Evolutionary conservation across 2,329 filamentous ascomycete genomes (phyloP).

Genomic region (Helotiales sp.): DNA sequence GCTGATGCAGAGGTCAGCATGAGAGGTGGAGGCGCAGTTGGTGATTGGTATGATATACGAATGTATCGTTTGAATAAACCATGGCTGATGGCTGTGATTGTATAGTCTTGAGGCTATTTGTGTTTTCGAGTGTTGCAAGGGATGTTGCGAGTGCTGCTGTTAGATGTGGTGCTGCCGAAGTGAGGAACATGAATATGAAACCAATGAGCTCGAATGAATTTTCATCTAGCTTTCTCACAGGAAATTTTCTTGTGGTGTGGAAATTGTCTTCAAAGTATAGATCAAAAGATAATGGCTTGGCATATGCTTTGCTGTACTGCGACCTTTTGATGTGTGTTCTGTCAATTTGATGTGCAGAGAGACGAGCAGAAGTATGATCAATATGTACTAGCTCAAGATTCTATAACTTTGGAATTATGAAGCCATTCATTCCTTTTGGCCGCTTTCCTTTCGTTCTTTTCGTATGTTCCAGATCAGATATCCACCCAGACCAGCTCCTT

Average conservation of each 20-base stretch:
- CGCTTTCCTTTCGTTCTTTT: no score
- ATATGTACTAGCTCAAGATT: no score
- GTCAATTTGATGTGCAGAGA: no score
- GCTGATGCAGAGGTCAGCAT: slow-evolving; percentile 3
- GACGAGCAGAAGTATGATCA: no score
- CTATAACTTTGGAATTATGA: no score
- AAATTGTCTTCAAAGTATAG: background rate
- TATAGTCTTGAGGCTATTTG: background rate
- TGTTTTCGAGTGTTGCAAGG: slow-evolving; percentile 3
- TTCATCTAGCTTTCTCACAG: no score
- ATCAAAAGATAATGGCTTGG: background rate
- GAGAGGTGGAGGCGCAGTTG: slow-evolving; percentile 1
- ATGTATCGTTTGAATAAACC: background rate
- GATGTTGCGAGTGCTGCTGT: slow-evolving; percentile 1
- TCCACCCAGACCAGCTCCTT: no score
- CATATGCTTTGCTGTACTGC: background rate
- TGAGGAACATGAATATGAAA: background rate
- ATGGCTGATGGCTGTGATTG: background rate
- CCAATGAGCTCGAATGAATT: background rate
- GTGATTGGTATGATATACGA: background rate
- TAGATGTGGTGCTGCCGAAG: background rate
- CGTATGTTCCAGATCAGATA: no score
- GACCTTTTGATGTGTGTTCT: background rate
- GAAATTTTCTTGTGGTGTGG: no score
- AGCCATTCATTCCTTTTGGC: no score